Base-by-base conservation (phyloP, 805 yeast genomes). In the Isabelozyma gotoi region DNA sequence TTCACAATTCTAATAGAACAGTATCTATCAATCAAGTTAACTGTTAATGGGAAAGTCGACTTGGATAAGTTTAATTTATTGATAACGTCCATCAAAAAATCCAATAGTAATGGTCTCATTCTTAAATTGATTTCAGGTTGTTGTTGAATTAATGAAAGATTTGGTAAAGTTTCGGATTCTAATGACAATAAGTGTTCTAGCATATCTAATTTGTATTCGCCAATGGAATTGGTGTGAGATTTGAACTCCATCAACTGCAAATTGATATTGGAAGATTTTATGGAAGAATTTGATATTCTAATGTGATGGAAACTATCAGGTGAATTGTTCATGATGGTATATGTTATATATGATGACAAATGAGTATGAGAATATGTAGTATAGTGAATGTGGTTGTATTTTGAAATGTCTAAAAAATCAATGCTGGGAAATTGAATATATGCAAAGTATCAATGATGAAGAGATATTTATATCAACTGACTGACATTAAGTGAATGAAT, bases 161-260 rank as follows among this genome's bases (percentile, higher is more conserved):
- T 59, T 19, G 76, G 60, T 39, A 53, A 50, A 4, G 66, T 63
- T 11, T 47, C 43, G 16, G 50, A 48, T 52, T 70, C 74, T 37
- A 63, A 46, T 7, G 52, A 42, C 24, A 62, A 46, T 43, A 71
- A 54, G 43, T 72, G 74, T 11, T 55, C 55, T 37, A 68, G 57
- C 51, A 70, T 69, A 14, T 77, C 79, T 39, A 63, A 47, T 45
- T 72, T 68, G 55, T 80, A 80, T 45, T 76, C 79, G 36, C 64
- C 39, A 8, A 76, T 62, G 11, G 73, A 58, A 14, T 53, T 55
- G 31, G 62, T 65, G 56, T 79, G 84, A 32, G 74, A 67, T 41
- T 66, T 62, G 45, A 68, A 71, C 53, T 79, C 83, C 68, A 76
- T 76, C 40, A 67, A 53, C 39, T 70, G 71, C 36, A 80, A 55